phyloP scores from a whole-genome alignment of 1,139 yeast species.

The Kurtzmaniella quercitrusa region DNA sequence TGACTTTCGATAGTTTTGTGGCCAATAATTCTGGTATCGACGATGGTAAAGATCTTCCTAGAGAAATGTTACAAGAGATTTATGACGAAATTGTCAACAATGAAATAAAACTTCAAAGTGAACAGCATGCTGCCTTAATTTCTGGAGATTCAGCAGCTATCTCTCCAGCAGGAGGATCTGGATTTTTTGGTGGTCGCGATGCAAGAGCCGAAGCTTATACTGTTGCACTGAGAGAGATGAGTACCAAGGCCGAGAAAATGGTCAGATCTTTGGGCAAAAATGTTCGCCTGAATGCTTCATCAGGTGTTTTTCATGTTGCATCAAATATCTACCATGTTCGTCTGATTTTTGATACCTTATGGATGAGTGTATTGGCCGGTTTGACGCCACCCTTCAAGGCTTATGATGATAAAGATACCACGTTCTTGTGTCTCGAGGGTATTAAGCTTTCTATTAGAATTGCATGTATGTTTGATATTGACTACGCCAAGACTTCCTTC shows the following conservation, averaged over 20 bases:
- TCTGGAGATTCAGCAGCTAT: slow-evolving; percentile 51
- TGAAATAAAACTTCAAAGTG: slow-evolving; percentile 88
- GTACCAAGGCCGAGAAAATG: slow-evolving; percentile 81
- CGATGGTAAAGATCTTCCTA: slow-evolving; percentile 81
- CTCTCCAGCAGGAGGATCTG: slow-evolving; percentile 41
- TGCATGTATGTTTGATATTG: slow-evolving; percentile 79
- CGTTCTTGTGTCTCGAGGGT: slow-evolving; percentile 78
- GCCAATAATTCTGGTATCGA: slow-evolving; percentile 90
- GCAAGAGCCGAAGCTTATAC: slow-evolving; percentile 80
- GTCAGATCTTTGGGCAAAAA: slow-evolving; percentile 65
- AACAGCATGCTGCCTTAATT: slow-evolving; percentile 87
- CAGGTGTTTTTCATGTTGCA: slow-evolving; percentile 42
- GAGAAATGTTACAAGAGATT: slow-evolving; percentile 62
- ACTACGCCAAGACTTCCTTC: slow-evolving; percentile 83
- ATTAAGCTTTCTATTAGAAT: slow-evolving; percentile 76
- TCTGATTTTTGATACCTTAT: slow-evolving; percentile 87
- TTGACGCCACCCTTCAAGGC: slow-evolving; percentile 91
- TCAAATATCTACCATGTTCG: slow-evolving; percentile 87
- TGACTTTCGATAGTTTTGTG: slow-evolving; percentile 84
- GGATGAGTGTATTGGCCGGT: slow-evolving; percentile 97
- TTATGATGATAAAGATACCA: slow-evolving; percentile 72
- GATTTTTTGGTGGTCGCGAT: slow-evolving; percentile 75
- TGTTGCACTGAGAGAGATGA: slow-evolving; percentile 89
- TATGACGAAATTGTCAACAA: slow-evolving; percentile 73
- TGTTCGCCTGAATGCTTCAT: slow-evolving; percentile 26